Conservation (phyloP, 148 eudicot genomes). For the Linanthus parryae region DNA sequence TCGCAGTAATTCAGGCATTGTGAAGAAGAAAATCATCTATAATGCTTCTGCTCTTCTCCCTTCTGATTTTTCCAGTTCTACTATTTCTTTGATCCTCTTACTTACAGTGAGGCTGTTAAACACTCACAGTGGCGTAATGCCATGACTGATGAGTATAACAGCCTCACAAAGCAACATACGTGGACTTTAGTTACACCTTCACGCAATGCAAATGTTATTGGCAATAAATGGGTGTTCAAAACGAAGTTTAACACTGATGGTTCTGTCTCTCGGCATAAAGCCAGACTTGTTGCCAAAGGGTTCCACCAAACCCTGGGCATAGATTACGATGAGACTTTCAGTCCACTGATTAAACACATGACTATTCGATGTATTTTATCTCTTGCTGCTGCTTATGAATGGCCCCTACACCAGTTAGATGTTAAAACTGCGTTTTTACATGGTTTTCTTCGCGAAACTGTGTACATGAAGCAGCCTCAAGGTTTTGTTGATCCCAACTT, state of each 20-base stretch:
- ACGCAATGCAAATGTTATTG: background rate
- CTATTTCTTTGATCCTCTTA: no score
- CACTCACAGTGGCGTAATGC: no score
- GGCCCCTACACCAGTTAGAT: background rate
- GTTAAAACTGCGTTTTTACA: conserved; percentile 5
- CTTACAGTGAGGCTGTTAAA: no score
- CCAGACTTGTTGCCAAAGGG: background rate
- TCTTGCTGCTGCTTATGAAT: background rate
- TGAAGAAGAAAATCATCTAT: no score
- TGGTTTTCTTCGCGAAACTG: background rate
- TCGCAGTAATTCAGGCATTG: no score
- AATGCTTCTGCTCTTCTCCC: no score
- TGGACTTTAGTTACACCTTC: background rate
- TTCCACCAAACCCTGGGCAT: background rate
- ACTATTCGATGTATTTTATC: background rate
- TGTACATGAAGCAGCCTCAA: conserved; percentile 2
- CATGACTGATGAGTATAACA: no score
- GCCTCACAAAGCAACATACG: no score
- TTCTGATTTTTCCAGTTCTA: no score
- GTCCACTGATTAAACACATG: background rate
- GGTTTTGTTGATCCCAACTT: background rate
- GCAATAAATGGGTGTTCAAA: background rate
- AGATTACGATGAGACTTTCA: conserved; percentile 2
- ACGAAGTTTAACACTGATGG: background rate
- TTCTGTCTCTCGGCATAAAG: conserved; percentile 1